A percentile compares a stretch with the other conserved stretches of the same genome.
phyloP scores from a whole-genome alignment of 164 flowering plant species.

The Kingdonia uniflora region DNA sequence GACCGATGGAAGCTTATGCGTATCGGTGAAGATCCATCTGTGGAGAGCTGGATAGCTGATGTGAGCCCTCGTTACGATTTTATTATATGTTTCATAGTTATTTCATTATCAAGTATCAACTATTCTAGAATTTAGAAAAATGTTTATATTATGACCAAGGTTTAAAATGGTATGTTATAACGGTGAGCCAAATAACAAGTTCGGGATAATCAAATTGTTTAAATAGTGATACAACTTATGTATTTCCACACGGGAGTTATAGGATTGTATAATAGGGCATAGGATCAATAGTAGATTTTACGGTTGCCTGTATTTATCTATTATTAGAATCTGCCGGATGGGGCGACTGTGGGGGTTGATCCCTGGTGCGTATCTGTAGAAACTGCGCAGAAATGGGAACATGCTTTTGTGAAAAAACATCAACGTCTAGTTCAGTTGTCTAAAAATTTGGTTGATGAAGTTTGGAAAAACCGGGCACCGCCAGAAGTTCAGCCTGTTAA shows the following conservation, averaged over 20 bases:
- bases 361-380: conserved; percentile 90
- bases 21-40: conserved; percentile 72
- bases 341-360: conserved; percentile 68
- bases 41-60: conserved; percentile 85
- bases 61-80: conserved; percentile 37
- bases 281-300: too few species aligned
- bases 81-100: too few species aligned
- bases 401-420: conserved; percentile 45
- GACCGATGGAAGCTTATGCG: conserved; percentile 92
- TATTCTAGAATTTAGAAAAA: too few species aligned
- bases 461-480: conserved; percentile 73
- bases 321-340: conserved; percentile 57
- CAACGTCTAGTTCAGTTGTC: conserved; percentile 63
- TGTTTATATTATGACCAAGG: too few species aligned
- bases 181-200: too few species aligned
- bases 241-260: too few species aligned
- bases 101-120: too few species aligned
- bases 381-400: conserved; percentile 83
- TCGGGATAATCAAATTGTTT: too few species aligned
- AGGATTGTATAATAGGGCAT: too few species aligned
- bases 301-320: conserved; percentile 5
- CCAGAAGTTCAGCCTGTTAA: conserved; percentile 50
- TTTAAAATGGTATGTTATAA: too few species aligned
- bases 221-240: too few species aligned
- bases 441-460: conserved; percentile 74